Conservation (phyloP, 2,329 filamentous ascomycete genomes). For the Xylariales sp. region DNA sequence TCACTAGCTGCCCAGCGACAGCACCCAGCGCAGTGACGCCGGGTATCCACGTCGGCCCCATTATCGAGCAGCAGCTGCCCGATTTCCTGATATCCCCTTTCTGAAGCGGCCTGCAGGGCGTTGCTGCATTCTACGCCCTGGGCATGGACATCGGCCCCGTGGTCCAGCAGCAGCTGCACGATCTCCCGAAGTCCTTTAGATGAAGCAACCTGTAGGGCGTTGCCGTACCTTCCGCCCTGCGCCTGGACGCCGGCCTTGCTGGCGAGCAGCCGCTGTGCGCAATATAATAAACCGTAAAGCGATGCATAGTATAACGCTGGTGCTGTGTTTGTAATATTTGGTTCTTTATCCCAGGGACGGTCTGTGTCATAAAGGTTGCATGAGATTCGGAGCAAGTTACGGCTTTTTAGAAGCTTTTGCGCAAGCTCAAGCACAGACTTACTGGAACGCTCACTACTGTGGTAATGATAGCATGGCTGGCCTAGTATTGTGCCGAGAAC, state of each 20-base stretch:
- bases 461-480: slow-evolving; percentile 11
- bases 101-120: not conserved
- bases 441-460: slow-evolving; percentile 10
- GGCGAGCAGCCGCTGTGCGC: not conserved
- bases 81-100: not conserved
- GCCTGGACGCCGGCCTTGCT: slow-evolving; percentile 1
- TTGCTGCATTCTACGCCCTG: not conserved
- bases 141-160: not conserved
- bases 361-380: slow-evolving; percentile 1
- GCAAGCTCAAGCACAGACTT: not conserved
- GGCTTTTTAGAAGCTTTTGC: slow-evolving; percentile 2
- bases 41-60: slow-evolving; percentile 15
- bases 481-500: slow-evolving; percentile 20
- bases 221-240: not conserved
- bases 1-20: too few species aligned
- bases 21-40: too few species aligned
- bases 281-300: not conserved
- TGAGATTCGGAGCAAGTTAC: not conserved
- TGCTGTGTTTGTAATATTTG: not conserved
- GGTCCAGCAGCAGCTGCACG: not conserved
- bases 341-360: not conserved
- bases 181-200: not conserved
- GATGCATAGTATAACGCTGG: not conserved
- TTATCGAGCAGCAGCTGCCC: slow-evolving; percentile 3
- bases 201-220: slow-evolving; percentile 4